Base-by-base conservation (phyloP, 2,329 filamentous ascomycete genomes). In the Paraphoma sp. region DNA sequence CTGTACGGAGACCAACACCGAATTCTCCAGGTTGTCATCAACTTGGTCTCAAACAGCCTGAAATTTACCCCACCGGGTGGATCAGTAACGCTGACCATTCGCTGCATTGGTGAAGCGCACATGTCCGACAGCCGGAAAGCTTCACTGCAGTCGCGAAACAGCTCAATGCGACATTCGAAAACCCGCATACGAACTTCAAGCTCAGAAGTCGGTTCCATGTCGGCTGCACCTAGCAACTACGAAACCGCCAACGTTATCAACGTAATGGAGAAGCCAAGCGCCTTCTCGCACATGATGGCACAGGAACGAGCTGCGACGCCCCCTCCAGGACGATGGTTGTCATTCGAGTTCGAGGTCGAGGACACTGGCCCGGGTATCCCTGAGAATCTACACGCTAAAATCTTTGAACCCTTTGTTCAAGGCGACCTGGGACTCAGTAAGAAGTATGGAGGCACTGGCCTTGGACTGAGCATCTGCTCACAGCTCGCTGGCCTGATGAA, bases 381-480 rank as follows among this genome's bases (percentile, higher is more conserved):
- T 0, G 85, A 88, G 6, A 80, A 89, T 61, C 86, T 96, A 75
- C 92, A 93, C 65, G 82, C 91, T 54, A 89, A 89, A 64, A 92
- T 97, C 9, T 97, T 97, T 72, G 93, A 97, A 74, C 93, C 93
- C 0, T 97, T 97, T 70, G 91, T 97, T 0, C 93, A 97, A 76
- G 93, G 91, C n/a, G 93, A 97, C 71, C 80, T 95, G 1, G 91
- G 92, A 0, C 79, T 97, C 14, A 96, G 90, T 79, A 96, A 92
- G 75, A 95, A 95, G 70, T 96, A 89, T 71, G 92, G 92, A 16
- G 93, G 93, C 14, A 97, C 93, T 1, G 93, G 93, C 4, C 80
- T 97, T 1, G 93, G 93, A 1, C 76, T 97, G 52, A 94, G 90
- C 69, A 97, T 97, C 67, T 96, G 92, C 77, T 89, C 91, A 17